Percentiles rank a stretch among this genome's conserved stretches.
phyloP scores from a whole-genome alignment of 768 basidiomycete species.

The Kwoniella heveanensis region DNA sequence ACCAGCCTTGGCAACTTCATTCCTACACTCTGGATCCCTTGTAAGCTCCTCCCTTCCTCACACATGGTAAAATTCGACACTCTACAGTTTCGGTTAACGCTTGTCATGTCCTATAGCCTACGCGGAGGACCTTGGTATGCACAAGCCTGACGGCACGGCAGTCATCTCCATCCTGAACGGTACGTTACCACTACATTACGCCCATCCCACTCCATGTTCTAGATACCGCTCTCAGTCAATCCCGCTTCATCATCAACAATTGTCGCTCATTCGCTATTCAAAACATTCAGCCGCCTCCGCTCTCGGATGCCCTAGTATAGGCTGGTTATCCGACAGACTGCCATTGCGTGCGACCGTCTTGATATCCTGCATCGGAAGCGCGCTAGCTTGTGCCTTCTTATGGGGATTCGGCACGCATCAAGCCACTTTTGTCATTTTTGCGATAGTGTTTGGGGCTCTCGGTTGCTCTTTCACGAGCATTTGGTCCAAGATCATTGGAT shows the following conservation, averaged over 20 bases:
- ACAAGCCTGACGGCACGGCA: conserved; percentile 39
- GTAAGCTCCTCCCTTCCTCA: conserved; percentile 10
- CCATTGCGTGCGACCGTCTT: conserved; percentile 38
- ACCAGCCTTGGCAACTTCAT: conserved; percentile 49
- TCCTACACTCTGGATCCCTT: conserved; percentile 47
- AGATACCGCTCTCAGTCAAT: too few species aligned
- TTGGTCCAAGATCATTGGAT: conserved; percentile 46
- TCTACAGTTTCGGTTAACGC: too few species aligned
- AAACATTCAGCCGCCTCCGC: conserved; percentile 50
- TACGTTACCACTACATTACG: not conserved
- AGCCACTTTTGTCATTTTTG: conserved; percentile 38
- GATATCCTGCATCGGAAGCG: conserved; percentile 39
- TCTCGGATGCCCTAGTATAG: conserved; percentile 40
- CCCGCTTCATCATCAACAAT: too few species aligned
- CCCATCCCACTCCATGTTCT: not conserved
- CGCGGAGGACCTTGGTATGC: conserved; percentile 38
- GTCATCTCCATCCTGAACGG: conserved; percentile 53
- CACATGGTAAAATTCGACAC: too few species aligned
- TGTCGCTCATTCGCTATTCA: too few species aligned
- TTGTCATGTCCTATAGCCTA: too few species aligned
- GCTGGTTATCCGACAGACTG: conserved; percentile 44
- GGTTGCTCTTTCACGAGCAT: conserved; percentile 43
- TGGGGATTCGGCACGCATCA: conserved; percentile 51
- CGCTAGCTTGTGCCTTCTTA: conserved; percentile 44
- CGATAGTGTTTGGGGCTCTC: conserved; percentile 38